A percentile compares a stretch with the other conserved stretches of the same genome.
Evolutionary conservation across 2,329 filamentous ascomycete genomes (phyloP).

Genomic region (Aspergillus candidus): DNA sequence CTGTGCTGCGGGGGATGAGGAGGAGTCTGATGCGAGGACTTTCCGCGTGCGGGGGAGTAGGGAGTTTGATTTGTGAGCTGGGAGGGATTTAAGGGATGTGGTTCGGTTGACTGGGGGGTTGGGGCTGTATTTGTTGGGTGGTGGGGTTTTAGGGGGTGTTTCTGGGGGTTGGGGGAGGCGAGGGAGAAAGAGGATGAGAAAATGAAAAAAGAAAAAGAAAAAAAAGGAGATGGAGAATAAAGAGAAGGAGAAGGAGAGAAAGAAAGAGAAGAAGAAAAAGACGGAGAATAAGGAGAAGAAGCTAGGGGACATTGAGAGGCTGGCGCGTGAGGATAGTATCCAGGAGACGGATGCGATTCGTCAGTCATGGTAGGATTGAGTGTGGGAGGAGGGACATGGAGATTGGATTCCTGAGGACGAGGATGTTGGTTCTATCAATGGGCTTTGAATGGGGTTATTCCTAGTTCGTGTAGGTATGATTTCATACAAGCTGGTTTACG

Average conservation of each 20-base stretch:
- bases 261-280: slow-evolving; percentile 1
- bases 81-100: slow-evolving; percentile 16
- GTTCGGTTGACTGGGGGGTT: slow-evolving; percentile 17
- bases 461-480: too few relatives aligned
- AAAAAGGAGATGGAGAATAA: slow-evolving; percentile 5
- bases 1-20: slow-evolving; percentile 3
- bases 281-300: slow-evolving; percentile 7
- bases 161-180: slow-evolving; percentile 10
- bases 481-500: too few relatives aligned
- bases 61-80: slow-evolving; percentile 24
- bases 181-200: slow-evolving; percentile 6
- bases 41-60: slow-evolving; percentile 21
- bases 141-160: slow-evolving; percentile 16
- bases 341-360: slow-evolving; percentile 12
- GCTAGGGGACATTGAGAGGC: slow-evolving; percentile 7
- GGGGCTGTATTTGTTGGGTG: slow-evolving; percentile 24
- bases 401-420: too few relatives aligned
- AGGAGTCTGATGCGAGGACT: slow-evolving; percentile 11
- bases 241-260: slow-evolving; percentile 3
- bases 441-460: too few relatives aligned
- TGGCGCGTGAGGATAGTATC: slow-evolving; percentile 8
- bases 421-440: too few relatives aligned
- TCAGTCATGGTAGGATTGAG: slow-evolving; percentile 19
- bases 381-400: slow-evolving; percentile 13
- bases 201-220: slow-evolving; percentile 5